Conservation (phyloP, 108 stramenopile species). For the Nitzschia inconspicua region DNA sequence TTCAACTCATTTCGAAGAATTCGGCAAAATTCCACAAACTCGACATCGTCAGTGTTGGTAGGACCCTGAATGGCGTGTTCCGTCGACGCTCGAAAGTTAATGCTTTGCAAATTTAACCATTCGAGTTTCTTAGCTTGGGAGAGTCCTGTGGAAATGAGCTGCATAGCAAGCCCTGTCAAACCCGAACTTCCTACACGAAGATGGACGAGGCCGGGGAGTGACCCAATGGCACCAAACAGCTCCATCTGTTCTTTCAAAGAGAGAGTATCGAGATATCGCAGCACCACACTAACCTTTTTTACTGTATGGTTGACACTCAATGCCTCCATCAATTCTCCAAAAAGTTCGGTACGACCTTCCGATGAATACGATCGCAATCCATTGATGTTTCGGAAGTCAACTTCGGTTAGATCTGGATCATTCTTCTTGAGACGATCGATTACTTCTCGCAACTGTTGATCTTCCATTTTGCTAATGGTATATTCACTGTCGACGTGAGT, state of each 20-base stretch:
- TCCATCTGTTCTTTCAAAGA: background rate
- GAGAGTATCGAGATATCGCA: background rate
- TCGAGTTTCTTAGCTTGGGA: background rate
- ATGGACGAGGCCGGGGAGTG: background rate
- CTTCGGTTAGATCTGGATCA: conserved; percentile 2
- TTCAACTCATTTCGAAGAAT: background rate
- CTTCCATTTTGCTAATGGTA: too few species aligned
- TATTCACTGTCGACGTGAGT: too few species aligned
- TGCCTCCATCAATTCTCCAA: conserved; percentile 3
- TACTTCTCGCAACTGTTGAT: too few species aligned
- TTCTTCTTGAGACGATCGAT: background rate
- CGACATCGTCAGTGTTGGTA: background rate
- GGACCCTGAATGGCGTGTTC: background rate
- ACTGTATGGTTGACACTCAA: background rate
- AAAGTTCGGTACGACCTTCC: too few species aligned
- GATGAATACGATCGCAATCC: background rate
- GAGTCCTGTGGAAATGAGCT: background rate
- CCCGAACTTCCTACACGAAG: conserved; percentile 4
- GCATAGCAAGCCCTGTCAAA: background rate
- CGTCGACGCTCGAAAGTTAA: conserved; percentile 2
- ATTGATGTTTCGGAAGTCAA: background rate
- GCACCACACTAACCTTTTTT: background rate
- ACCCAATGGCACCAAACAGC: conserved; percentile 5
- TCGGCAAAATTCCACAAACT: background rate
- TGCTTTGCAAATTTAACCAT: conserved; percentile 3